Evolutionary conservation across 1,284 basidiomycete species (phyloP), one percentile per base, ranked within the genome.

Genomic region (Schizopora paradoxa): DNA sequence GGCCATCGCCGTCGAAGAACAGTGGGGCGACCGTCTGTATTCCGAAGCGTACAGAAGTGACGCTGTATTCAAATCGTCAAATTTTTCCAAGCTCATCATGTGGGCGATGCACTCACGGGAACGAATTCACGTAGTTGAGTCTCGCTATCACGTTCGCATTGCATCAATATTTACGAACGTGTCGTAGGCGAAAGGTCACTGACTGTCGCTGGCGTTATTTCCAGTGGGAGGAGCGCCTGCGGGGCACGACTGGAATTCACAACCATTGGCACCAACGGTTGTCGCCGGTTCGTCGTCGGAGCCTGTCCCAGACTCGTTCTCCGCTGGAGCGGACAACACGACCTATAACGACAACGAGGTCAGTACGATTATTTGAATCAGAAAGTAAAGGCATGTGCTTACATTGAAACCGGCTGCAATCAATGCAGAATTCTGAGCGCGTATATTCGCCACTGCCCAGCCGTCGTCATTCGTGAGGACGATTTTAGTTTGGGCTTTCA

Each of bases 401-500:
- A 74, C 73, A 34, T 71, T 53, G 50, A 64, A 72, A 21, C 69
- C 70, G 21, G 64, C 66, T 4, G 56, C 56, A 21, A 59, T 58
- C 32, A 76, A 58, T 0, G 70, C 67, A 14, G 60, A 54, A 46
- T 66, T 67, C 45, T 73, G 66, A 3, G 69, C 69, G 31, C 73
- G 66, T 46, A 76, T 67, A 50, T 72, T 69, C 5, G 73, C 72
- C 3, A 67, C 66, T 1, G 74, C 74, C 73, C 74, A 77, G 6
- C 73, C 72, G 52, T 75, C 73, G 49, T 74, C 73, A 46, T 75
- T 74, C 19, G 68, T 67, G 14, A 70, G 54, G 13, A 74, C 49
- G 33, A 51, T 35, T 22, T 51, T 51, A 16, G 36, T 41, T 23
- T 47, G 41, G 18, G 21, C 32, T 7, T 33, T 43, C 2, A 40